Evolutionary conservation across 2,329 filamentous ascomycete species (phyloP), one percentile per base, ranked within the genome.

Genomic region (Aspergillus sp.): DNA sequence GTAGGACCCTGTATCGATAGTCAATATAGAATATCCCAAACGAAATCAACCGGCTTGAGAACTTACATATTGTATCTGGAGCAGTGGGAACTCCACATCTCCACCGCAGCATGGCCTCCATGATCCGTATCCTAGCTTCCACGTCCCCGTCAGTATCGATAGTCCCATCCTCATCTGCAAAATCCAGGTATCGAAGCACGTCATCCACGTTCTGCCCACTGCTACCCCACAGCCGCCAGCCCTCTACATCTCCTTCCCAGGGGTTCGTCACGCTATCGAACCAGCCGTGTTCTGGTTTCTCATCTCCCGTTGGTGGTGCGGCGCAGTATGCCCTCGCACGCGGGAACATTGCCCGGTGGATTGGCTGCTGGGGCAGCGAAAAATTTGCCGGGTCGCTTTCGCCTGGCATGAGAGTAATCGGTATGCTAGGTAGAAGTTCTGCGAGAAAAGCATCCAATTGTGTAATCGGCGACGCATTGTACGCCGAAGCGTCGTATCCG

Each of bases 61-160:
- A 80, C 90, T 81, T 81, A 93, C 92, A 96, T 44, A 99, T 73
- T 0, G 96, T 99, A 75, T 99, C 96, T 0, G 96, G 95, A 1
- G 95, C 95, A 0, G 95, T 99, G 1, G 95, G 95, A 5, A 95
- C 95, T 64, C 87, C 87, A 70, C 91, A 90, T 61, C 95, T 84
- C 95, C 95, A 99, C 58, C 92, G 84, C 64, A 96, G 87, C 86
- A 96, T 95, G 57, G 88, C 88, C 75, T 98, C 95, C 90, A 98
- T 95, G 84, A 97, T 90, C 47, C 88, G 88, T 24, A 98, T 70
- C 19, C 93, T 80, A 65, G 92, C 86, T 43, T 91, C 86, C 37
- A 85, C 87, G 43, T 77, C 73, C 7, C 60, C 61, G 47, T 72
- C 62, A n/a, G 65, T 64, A 27, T 66, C 68, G 0, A 59, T 60